phyloP scores from a whole-genome alignment of 257 asterid species.

The Capsicum baccatum region DNA sequence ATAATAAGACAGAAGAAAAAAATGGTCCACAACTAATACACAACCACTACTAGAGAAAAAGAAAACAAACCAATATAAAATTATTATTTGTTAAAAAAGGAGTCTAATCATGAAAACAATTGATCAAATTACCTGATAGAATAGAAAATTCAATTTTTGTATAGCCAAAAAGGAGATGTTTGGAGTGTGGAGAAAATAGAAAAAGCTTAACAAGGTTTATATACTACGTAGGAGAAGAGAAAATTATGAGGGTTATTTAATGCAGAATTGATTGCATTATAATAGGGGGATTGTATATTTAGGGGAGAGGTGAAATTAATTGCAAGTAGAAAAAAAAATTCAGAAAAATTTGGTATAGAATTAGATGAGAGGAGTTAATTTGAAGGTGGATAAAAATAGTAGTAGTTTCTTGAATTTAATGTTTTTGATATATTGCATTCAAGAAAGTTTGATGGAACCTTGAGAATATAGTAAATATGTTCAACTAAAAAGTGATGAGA shows the following conservation, averaged over 20 bases:
- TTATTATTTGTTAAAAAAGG: not conserved
- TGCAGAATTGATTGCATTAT: conserved; percentile 15
- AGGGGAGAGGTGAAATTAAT: not conserved
- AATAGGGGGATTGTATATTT: not conserved
- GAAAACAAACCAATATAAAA: not conserved
- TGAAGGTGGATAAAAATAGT: conserved; percentile 7
- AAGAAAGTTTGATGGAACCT: conserved; percentile 17
- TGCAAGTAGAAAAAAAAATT: not conserved
- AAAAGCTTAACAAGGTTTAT: conserved; percentile 7
- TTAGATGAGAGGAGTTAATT: conserved; percentile 12
- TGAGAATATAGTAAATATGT: conserved; percentile 18
- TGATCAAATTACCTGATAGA: not conserved
- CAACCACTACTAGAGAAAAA: not conserved
- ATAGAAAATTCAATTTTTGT: not conserved
- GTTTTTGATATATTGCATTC: not conserved
- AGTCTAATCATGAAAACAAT: not conserved
- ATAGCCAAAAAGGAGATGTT: not conserved
- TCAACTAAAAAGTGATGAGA: conserved; percentile 26
- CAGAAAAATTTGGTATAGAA: conserved; percentile 26
- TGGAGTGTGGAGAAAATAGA: conserved; percentile 4
- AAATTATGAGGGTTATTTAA: conserved; percentile 15
- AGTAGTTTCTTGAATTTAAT: conserved; percentile 18
- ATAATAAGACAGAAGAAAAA: not conserved
- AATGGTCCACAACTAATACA: not conserved
- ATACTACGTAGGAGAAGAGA: not conserved